These are phyloP conservation scores for Gloeopeniophorella convolvens DNA, from an alignment of 768 basidiomycete species.

Conservation along the genomic window DNA sequence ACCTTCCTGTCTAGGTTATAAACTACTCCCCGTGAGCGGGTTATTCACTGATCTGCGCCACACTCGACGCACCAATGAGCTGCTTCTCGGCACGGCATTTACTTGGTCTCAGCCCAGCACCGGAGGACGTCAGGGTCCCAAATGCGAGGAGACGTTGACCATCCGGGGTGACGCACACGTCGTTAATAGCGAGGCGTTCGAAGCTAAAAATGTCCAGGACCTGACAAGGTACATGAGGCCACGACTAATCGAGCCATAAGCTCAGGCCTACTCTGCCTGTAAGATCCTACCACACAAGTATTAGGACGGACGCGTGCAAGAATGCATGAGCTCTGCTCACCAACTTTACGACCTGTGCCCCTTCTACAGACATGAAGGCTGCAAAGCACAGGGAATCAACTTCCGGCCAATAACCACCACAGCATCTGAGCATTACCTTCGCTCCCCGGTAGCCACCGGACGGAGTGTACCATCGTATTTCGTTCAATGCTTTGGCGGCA, in stretches of 20 bases:
- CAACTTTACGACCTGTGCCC: slow-evolving; percentile 51
- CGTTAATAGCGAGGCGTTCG: slow-evolving; percentile 56
- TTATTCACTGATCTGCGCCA: neutral
- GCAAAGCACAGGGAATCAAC: neutral
- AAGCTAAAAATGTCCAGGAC: slow-evolving; percentile 53
- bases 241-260: neutral
- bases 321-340: slow-evolving; percentile 31
- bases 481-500: slow-evolving; percentile 61
- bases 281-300: slow-evolving; percentile 42
- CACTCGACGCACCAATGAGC: slow-evolving; percentile 48
- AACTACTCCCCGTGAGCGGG: slow-evolving; percentile 32
- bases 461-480: slow-evolving; percentile 46
- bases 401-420: neutral
- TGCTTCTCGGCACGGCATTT: slow-evolving; percentile 71
- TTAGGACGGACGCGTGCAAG: neutral
- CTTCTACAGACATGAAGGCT: slow-evolving; percentile 72
- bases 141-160: slow-evolving; percentile 56
- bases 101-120: slow-evolving; percentile 56
- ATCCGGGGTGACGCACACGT: slow-evolving; percentile 67
- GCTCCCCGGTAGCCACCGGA: slow-evolving; percentile 62
- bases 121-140: slow-evolving; percentile 58
- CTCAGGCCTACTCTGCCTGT: slow-evolving; percentile 36
- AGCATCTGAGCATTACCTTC: slow-evolving; percentile 36
- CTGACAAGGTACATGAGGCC: neutral
- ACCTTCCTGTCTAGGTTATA: slow-evolving; percentile 59